These are phyloP conservation scores for Endocladia muricata DNA, from an alignment of 31 red algal species.

Conservation along the genomic window DNA sequence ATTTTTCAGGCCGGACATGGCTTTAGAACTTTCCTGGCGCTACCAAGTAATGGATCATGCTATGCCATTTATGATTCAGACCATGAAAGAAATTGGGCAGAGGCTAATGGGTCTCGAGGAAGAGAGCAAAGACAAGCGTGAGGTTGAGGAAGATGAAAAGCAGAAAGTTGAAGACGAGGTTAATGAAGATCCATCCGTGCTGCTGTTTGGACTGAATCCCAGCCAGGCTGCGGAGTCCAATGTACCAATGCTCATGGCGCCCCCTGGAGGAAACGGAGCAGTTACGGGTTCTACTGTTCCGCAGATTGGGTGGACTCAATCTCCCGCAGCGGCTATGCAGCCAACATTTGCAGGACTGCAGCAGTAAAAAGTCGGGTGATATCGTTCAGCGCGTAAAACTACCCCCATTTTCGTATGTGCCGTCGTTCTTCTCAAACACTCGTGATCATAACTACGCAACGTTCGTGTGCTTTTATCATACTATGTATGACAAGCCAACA, in stretches of 20 bases:
- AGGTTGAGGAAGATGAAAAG: slow-evolving; percentile 74
- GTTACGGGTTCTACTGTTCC: slow-evolving; percentile 52
- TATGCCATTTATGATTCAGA: slow-evolving; percentile 99
- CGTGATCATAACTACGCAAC: too few relatives aligned
- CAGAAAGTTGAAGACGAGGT: slow-evolving; percentile 83
- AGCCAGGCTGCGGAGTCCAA: slow-evolving; percentile 36
- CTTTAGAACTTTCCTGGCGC: slow-evolving; percentile 89
- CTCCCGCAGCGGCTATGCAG: slow-evolving; percentile 51
- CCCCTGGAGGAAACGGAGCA: slow-evolving; percentile 17
- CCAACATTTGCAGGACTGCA: slow-evolving; percentile 67
- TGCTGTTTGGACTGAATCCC: slow-evolving; percentile 80
- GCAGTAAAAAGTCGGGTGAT: too few relatives aligned
- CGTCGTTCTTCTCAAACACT: too few relatives aligned
- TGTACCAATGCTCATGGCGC: slow-evolving; percentile 57
- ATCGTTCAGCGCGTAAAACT: too few relatives aligned
- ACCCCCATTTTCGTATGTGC: too few relatives aligned
- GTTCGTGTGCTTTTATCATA: too few relatives aligned
- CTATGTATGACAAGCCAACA: too few relatives aligned
- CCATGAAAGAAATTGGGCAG: slow-evolving; percentile 84
- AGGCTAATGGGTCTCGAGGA: slow-evolving; percentile 90
- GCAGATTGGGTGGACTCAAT: slow-evolving; percentile 73
- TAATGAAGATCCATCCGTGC: slow-evolving; percentile 92
- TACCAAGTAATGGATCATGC: slow-evolving; percentile 85
- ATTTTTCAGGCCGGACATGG: slow-evolving; percentile 89
- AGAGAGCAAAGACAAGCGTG: slow-evolving; percentile 90